phyloP scores from a whole-genome alignment of 148 eudicot genomes.

The Diospyros lotus region DNA sequence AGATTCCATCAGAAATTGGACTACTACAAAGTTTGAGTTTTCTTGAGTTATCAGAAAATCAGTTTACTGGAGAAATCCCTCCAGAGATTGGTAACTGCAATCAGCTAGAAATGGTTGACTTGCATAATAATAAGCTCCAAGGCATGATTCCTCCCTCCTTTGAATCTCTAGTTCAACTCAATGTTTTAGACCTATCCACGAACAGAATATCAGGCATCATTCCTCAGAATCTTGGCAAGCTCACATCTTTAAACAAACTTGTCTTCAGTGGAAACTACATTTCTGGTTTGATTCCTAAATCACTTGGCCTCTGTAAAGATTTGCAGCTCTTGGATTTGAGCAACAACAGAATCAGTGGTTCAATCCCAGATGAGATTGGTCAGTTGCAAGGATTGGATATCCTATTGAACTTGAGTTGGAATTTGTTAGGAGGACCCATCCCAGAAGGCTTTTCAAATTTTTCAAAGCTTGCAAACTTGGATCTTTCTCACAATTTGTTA shows the following conservation, averaged over 20 bases:
- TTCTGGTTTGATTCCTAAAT: slow-evolving; percentile 23
- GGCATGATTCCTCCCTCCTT: slow-evolving; percentile 26
- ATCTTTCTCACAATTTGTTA: slow-evolving; percentile 34
- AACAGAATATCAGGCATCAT: slow-evolving; percentile 28
- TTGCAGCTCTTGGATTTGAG: slow-evolving; percentile 34
- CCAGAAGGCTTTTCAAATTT: slow-evolving; percentile 29
- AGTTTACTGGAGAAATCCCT: slow-evolving; percentile 27
- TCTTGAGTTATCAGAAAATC: slow-evolving; percentile 37
- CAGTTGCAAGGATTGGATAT: slow-evolving; percentile 32
- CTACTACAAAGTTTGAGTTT: slow-evolving; percentile 22
- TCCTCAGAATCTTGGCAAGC: slow-evolving; percentile 28
- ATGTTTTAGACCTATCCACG: slow-evolving; percentile 31
- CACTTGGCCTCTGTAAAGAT: slow-evolving; percentile 26
- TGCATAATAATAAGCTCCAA: slow-evolving; percentile 18
- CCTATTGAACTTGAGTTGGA: slow-evolving; percentile 30
- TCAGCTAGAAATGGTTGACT: slow-evolving; percentile 32
- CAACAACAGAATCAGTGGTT: slow-evolving; percentile 20
- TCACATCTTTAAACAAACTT: slow-evolving; percentile 34
- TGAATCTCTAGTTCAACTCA: slow-evolving; percentile 22
- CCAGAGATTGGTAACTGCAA: slow-evolving; percentile 27
- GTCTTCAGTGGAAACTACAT: slow-evolving; percentile 25
- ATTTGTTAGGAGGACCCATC: slow-evolving; percentile 26
- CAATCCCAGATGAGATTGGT: slow-evolving; percentile 33
- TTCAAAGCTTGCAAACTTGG: slow-evolving; percentile 35
- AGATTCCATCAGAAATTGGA: slow-evolving; percentile 29